Percentiles rank a stretch among this genome's conserved stretches.
Evolutionary conservation across 148 eudicot genomes (phyloP).

Genomic region (Mesembryanthemum crystallinum): DNA sequence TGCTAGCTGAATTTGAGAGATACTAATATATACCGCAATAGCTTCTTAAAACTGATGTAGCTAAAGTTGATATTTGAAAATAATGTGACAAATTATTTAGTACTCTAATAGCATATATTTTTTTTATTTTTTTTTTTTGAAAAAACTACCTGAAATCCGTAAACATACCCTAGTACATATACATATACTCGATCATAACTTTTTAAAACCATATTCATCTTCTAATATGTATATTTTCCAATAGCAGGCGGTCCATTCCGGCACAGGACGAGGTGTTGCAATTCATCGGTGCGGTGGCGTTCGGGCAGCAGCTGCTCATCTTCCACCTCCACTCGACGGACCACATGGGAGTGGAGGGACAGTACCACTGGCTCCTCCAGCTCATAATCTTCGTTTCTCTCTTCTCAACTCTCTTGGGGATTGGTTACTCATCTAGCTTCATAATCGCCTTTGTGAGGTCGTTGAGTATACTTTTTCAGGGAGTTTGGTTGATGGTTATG

Average conservation of each 20-base stretch:
- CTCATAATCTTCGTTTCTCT: conserved; percentile 42
- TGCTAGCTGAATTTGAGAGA: no score
- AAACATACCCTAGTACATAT: no score
- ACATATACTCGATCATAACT: no score
- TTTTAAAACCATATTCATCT: no score
- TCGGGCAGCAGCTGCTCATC: conserved; percentile 59
- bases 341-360: conserved; percentile 88
- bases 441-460: conserved; percentile 53
- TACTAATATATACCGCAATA: no score
- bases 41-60: no score
- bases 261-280: conserved; percentile 43
- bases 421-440: conserved; percentile 44
- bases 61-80: no score
- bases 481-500: conserved; percentile 75
- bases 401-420: conserved; percentile 53
- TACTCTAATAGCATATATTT: no score
- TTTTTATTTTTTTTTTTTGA: no score
- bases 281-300: conserved; percentile 49
- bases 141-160: no score
- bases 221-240: no score
- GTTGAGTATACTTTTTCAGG: conserved; percentile 58
- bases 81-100: no score
- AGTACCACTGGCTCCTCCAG: conserved; percentile 82
- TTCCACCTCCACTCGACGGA: conserved; percentile 86
- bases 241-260: conserved; percentile 8